phyloP scores from a whole-genome alignment of 2,329 filamentous ascomycete genomes.

The Botrytis pseudocinerea region DNA sequence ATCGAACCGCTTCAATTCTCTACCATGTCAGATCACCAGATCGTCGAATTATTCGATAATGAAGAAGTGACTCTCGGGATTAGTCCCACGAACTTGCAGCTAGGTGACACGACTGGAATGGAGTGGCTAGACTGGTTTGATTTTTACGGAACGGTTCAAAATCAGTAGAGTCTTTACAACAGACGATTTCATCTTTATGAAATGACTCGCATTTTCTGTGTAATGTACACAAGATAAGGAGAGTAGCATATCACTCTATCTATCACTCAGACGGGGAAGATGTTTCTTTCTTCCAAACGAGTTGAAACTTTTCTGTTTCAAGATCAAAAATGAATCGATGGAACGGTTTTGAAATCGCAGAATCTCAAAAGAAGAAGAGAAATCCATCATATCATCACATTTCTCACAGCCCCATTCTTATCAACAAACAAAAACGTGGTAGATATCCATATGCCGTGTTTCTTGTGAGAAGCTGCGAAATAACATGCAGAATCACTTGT shows the following conservation, averaged over 20 bases:
- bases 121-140: constrained; percentile 41
- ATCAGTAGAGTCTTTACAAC: background rate
- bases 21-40: constrained; percentile 69
- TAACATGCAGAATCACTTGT: background rate
- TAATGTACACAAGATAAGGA: background rate
- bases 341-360: background rate
- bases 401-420: background rate
- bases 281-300: background rate
- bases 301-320: background rate
- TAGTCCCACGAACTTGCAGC: constrained; percentile 31
- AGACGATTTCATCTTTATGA: too few species aligned
- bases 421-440: background rate
- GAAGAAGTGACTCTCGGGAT: constrained; percentile 59
- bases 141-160: constrained; percentile 11
- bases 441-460: background rate
- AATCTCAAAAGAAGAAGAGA: background rate
- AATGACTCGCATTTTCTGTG: background rate
- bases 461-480: background rate
- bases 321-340: background rate
- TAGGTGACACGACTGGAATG: constrained; percentile 35
- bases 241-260: background rate
- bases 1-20: constrained; percentile 61
- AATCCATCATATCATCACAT: background rate
- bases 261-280: background rate
- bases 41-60: constrained; percentile 64